These are phyloP conservation scores for Przewalskia tangutica DNA, from an alignment of 257 asterid genomes.

Conservation along the genomic window DNA sequence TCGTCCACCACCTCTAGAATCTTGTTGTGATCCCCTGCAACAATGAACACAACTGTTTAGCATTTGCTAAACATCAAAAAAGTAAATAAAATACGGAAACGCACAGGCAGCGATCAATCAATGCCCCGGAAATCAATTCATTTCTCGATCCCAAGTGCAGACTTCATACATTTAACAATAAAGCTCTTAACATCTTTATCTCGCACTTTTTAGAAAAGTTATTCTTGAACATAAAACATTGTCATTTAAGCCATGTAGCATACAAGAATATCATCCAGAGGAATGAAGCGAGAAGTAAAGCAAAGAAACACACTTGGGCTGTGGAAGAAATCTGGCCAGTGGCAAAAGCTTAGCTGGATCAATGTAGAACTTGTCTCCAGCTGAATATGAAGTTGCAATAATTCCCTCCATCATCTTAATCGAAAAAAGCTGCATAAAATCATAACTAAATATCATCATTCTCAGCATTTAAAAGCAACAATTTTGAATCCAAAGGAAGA, in stretches of 20 bases:
- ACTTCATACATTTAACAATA: not conserved
- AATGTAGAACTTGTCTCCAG: constrained; percentile 86
- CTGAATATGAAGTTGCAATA: constrained; percentile 68
- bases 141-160: not conserved
- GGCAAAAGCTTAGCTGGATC: constrained; percentile 94
- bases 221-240: not conserved
- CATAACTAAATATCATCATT: not conserved
- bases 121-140: not conserved
- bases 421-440: constrained; percentile 46
- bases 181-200: not conserved
- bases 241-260: not conserved
- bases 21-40: constrained; percentile 44
- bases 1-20: constrained; percentile 44
- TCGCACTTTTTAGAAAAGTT: not conserved
- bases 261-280: not conserved
- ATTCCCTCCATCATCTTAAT: constrained; percentile 88
- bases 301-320: constrained; percentile 54
- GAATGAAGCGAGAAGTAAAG: not conserved
- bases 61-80: not conserved
- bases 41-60: not conserved
- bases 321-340: constrained; percentile 64
- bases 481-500: not conserved
- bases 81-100: not conserved
- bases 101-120: not conserved
- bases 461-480: not conserved